Percentiles rank a stretch among this genome's conserved stretches.
Evolutionary conservation across 257 asterid species (phyloP).

Genomic region (Solanum paucissectum): DNA sequence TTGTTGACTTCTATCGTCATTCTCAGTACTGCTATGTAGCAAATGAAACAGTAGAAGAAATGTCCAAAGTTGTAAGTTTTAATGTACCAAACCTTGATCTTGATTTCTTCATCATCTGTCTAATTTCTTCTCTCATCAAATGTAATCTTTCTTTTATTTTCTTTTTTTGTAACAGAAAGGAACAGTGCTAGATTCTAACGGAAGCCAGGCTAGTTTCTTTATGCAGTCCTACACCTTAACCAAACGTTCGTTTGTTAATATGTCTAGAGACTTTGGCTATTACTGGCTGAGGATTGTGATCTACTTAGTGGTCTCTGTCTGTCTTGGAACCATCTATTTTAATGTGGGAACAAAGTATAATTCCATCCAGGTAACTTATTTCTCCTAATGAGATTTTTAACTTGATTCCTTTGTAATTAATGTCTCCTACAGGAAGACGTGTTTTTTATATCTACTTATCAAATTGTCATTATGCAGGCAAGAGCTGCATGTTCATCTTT

Average conservation of each 20-base stretch:
- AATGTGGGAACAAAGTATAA: conserved; percentile 86
- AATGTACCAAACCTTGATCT: background rate
- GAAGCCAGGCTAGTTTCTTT: conserved; percentile 91
- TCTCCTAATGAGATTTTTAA: background rate
- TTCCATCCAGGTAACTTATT: conserved; percentile 57
- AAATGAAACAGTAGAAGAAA: conserved; percentile 63
- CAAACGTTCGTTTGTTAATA: conserved; percentile 76
- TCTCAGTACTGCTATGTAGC: conserved; percentile 56
- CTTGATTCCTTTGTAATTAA: background rate
- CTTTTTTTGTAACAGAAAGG: conserved; percentile 51
- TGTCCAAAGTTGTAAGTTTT: conserved; percentile 73
- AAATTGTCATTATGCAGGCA: conserved; percentile 38
- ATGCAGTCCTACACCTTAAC: conserved; percentile 87
- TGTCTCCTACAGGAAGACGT: background rate
- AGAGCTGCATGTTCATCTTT: conserved; percentile 93
- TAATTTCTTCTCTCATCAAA: background rate
- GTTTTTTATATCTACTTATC: background rate
- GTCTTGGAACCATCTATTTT: conserved; percentile 85
- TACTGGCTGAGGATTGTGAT: conserved; percentile 94
- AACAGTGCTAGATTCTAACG: conserved; percentile 83
- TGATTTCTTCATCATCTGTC: background rate
- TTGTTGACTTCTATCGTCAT: conserved; percentile 45
- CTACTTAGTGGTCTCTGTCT: conserved; percentile 80
- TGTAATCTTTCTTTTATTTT: background rate
- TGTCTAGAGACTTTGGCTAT: conserved; percentile 98